Conservation (phyloP, 768 basidiomycete species). For the Suillus placidus region DNA sequence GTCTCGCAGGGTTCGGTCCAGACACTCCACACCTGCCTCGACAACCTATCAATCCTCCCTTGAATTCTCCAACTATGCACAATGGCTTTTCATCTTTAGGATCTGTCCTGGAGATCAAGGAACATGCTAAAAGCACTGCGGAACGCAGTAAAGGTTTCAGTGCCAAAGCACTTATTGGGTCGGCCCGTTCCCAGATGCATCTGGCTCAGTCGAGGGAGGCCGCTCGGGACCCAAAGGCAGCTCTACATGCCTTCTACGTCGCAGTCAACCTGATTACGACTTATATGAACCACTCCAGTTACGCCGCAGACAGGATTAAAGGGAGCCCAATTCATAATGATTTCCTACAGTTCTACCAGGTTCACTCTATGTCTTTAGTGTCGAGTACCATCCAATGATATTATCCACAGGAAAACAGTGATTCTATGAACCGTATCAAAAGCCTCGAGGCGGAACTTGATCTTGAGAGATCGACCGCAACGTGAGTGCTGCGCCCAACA, state of each 20-base stretch:
- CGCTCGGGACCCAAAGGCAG: constrained; percentile 61
- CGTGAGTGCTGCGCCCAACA: constrained; percentile 25
- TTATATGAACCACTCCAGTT: constrained; percentile 63
- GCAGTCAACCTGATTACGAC: constrained; percentile 60
- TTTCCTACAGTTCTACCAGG: constrained; percentile 65
- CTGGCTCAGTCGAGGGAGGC: constrained; percentile 55
- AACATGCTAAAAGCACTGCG: constrained; percentile 49
- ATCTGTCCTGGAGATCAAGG: constrained; percentile 51
- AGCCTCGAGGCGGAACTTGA: constrained; percentile 50
- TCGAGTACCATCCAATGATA: constrained; percentile 16
- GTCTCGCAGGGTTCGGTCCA: constrained; percentile 32
- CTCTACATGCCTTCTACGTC: constrained; percentile 61
- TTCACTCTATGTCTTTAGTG: constrained; percentile 36
- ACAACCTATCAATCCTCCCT: constrained; percentile 7
- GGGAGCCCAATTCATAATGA: constrained; percentile 63
- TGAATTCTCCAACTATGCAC: constrained; percentile 37
- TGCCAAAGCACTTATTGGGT: constrained; percentile 59
- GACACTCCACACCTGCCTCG: constrained; percentile 20
- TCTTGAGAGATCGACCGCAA: constrained; percentile 42
- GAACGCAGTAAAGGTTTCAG: constrained; percentile 60
- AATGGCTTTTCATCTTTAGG: constrained; percentile 35
- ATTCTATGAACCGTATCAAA: constrained; percentile 44
- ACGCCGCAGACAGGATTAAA: constrained; percentile 50
- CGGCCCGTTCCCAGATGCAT: constrained; percentile 60
- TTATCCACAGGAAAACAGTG: constrained; percentile 40